Evolutionary conservation across 2,329 filamentous ascomycete genomes (phyloP).

Genomic region (Trichoderma breve): DNA sequence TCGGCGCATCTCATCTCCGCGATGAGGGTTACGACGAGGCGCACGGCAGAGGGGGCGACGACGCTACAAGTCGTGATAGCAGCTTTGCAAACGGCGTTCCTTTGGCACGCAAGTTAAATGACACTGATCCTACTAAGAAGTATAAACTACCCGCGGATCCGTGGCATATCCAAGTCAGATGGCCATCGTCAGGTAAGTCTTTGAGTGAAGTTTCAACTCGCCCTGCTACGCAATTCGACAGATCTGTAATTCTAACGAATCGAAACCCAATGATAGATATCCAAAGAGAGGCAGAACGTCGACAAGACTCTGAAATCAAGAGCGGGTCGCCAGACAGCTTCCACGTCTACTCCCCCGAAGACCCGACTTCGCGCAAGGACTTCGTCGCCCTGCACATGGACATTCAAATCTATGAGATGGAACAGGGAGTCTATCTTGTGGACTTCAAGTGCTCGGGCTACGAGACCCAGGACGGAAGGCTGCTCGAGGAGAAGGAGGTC

Average conservation of each 20-base stretch:
- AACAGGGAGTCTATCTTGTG: conserved; percentile 87
- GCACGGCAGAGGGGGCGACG: conserved; percentile 43
- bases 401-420: conserved; percentile 94
- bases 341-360: conserved; percentile 41
- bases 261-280: neutral
- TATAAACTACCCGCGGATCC: conserved; percentile 90
- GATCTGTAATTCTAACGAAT: conserved; percentile 7
- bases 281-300: conserved; percentile 9
- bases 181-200: conserved; percentile 75
- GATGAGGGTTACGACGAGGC: conserved; percentile 58
- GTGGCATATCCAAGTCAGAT: conserved; percentile 90
- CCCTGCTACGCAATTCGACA: too few species aligned
- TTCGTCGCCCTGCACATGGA: conserved; percentile 92
- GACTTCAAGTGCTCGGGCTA: conserved; percentile 99
- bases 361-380: conserved; percentile 47
- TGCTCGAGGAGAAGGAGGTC: conserved; percentile 88
- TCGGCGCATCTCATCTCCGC: conserved; percentile 83
- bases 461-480: conserved; percentile 71
- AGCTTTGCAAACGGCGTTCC: conserved; percentile 42
- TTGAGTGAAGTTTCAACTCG: too few species aligned
- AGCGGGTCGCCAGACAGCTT: conserved; percentile 35
- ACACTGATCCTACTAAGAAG: conserved; percentile 55
- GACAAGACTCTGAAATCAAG: conserved; percentile 20
- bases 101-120: conserved; percentile 35
- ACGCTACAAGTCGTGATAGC: conserved; percentile 36